Evolutionary conservation across 768 basidiomycete species (phyloP), one percentile per base, ranked within the genome.

Genomic region (Lactifluus volemus): DNA sequence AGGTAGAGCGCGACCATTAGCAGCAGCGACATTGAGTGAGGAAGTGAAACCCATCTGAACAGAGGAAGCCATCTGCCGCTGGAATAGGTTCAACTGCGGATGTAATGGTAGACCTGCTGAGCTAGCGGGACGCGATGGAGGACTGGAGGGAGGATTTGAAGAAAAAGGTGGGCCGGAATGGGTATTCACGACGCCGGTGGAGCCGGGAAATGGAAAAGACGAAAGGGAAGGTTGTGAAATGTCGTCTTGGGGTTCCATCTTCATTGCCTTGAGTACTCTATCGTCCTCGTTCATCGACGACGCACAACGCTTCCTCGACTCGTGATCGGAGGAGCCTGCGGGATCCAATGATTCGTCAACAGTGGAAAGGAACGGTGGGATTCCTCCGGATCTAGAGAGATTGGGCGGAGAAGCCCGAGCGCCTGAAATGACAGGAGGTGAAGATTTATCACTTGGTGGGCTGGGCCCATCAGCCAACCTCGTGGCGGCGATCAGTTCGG

Each of bases 401-500:
- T 61, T 47, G 38, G 65, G 65, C 10, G 65, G 65, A 34, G 65
- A 66, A 48, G 65, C 62, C 49, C 64, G 63, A 55, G 63, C 39
- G 2, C 45, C 47, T 38, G 58, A 21, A 19, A 49, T 8, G 32
- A 53, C 34, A 45, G 65, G 65, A 34, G 66, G 62, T 15, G 61
- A 59, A 38, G 65, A 52, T 41, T 58, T 54, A 45, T 55, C 60
- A 3, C 78, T 73, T 64, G 74, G 36, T 4, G 70, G 60, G 17
- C 67, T 68, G 0, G 73, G 53, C 7, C 58, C 66, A 62, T 75
- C 74, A 15, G 68, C 47, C 69, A 74, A 74, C 68, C 72, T 71
- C 9, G 73, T 78, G 57, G 70, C 75, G 10, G 78, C 73, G 67
- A 85, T 78, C 72, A 84, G 78, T 51, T 82, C 79, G 7, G 82